Evolutionary conservation across 495 filamentous ascomycete species (phyloP).

Genomic region (Talaromyces proteolyticus): DNA sequence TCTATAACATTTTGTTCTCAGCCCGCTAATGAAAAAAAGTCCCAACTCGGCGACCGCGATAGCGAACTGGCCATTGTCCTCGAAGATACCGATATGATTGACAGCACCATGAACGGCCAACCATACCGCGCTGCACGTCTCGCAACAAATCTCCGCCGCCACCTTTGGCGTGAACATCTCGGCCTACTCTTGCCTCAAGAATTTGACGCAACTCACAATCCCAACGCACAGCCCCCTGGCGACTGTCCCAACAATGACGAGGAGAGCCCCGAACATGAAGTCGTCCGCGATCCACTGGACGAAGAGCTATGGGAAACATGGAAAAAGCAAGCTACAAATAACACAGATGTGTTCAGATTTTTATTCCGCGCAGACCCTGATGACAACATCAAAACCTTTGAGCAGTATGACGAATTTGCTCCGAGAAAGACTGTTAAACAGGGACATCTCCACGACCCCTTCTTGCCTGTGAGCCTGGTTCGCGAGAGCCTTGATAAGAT

Average conservation of each 20-base stretch:
- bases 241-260: slow-evolving; percentile 64
- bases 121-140: slow-evolving; percentile 68
- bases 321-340: slow-evolving; percentile 68
- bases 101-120: slow-evolving; percentile 71
- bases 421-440: slow-evolving; percentile 62
- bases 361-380: slow-evolving; percentile 94
- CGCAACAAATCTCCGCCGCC: slow-evolving; percentile 74
- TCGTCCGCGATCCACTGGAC: slow-evolving; percentile 75
- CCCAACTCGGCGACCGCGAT: slow-evolving; percentile 84
- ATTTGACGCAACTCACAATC: slow-evolving; percentile 62
- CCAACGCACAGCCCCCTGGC: slow-evolving; percentile 77
- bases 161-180: slow-evolving; percentile 90
- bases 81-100: slow-evolving; percentile 73
- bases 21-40: slow-evolving; percentile 29
- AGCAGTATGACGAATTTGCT: slow-evolving; percentile 77
- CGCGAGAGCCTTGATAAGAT: slow-evolving; percentile 69
- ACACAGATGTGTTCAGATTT: slow-evolving; percentile 78
- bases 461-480: slow-evolving; percentile 62
- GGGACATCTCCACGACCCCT: slow-evolving; percentile 79
- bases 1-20: slow-evolving; percentile 5
- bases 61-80: slow-evolving; percentile 90
- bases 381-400: slow-evolving; percentile 79
- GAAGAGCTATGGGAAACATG: slow-evolving; percentile 82
- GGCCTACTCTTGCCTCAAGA: slow-evolving; percentile 73
- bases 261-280: slow-evolving; percentile 60